Percentiles rank a stretch among this genome's conserved stretches.
These are phyloP conservation scores for Puya raimondii DNA, from an alignment of 176 grass and related monocot genomes.

Conservation along the genomic window DNA sequence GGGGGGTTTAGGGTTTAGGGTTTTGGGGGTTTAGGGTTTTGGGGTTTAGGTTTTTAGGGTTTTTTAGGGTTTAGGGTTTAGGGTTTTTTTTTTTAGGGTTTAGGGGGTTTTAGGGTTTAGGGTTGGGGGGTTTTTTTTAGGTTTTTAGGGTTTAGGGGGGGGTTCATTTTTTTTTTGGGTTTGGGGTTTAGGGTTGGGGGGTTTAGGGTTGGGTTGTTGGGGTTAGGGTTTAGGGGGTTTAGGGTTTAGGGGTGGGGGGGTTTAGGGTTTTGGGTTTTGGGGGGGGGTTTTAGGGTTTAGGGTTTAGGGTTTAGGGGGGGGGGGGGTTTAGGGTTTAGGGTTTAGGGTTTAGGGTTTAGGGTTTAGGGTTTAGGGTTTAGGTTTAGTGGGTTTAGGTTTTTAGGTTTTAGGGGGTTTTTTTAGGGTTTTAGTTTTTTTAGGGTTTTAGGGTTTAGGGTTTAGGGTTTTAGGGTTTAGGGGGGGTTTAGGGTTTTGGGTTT, in stretches of 20 bases:
- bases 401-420: conserved; percentile 8
- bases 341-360: not conserved
- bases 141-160: too few species aligned
- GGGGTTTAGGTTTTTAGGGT: too few species aligned
- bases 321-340: not conserved
- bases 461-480: conserved; percentile 3
- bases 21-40: too few species aligned
- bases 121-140: too few species aligned
- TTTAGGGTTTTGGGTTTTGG: conserved; percentile 2
- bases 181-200: not conserved
- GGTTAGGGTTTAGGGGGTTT: conserved; percentile 3
- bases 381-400: not conserved
- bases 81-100: too few species aligned
- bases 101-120: too few species aligned
- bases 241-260: too few species aligned
- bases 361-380: not conserved
- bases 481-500: conserved; percentile 3
- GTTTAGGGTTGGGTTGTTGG: not conserved
- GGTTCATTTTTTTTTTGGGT: too few species aligned
- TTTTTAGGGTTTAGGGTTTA: too few species aligned
- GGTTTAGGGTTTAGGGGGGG: not conserved
- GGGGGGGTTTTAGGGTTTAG: too few species aligned
- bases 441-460: conserved; percentile 9
- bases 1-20: too few species aligned
- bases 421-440: too few species aligned